Conservation (phyloP, 192 early-diverging fungal genomes). For the Umbelopsis sp. region DNA sequence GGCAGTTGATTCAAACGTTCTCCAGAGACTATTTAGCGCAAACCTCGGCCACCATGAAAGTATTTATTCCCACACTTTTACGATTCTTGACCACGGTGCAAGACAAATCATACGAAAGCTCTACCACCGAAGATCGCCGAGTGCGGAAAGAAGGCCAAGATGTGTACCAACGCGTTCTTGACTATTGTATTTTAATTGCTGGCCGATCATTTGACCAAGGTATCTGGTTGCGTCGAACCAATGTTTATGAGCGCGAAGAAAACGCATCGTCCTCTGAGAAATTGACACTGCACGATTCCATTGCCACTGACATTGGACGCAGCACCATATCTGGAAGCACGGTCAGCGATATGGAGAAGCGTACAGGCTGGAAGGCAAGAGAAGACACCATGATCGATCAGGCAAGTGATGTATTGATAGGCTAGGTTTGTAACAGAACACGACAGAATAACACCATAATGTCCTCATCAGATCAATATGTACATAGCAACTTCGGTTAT, state of each 20-base stretch:
- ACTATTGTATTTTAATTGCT: conserved; percentile 75
- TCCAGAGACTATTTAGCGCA: conserved; percentile 64
- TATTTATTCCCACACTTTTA: conserved; percentile 49
- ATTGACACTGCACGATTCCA: neutral
- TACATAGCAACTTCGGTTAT: conserved; percentile 60
- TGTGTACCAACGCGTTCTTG: conserved; percentile 61
- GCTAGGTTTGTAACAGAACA: too few species aligned
- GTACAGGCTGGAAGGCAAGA: conserved; percentile 56
- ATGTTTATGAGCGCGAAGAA: conserved; percentile 46
- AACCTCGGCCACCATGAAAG: conserved; percentile 59
- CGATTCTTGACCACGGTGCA: conserved; percentile 61
- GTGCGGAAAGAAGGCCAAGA: conserved; percentile 62
- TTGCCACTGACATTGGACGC: conserved; percentile 5
- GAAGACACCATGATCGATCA: conserved; percentile 72
- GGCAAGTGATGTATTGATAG: conserved; percentile 10
- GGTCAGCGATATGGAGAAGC: conserved; percentile 47
- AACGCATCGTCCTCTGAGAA: neutral
- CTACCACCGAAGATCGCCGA: conserved; percentile 64
- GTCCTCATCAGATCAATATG: conserved; percentile 18
- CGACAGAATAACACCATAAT: conserved; percentile 6
- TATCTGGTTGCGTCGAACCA: conserved; percentile 58
- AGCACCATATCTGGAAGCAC: conserved; percentile 34
- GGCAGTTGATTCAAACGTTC: conserved; percentile 62
- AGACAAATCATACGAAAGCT: conserved; percentile 50
- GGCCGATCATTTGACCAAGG: conserved; percentile 79